These are phyloP conservation scores for Coemansia sp. DNA, from an alignment of 192 early-diverging fungal genomes.

Conservation along the genomic window DNA sequence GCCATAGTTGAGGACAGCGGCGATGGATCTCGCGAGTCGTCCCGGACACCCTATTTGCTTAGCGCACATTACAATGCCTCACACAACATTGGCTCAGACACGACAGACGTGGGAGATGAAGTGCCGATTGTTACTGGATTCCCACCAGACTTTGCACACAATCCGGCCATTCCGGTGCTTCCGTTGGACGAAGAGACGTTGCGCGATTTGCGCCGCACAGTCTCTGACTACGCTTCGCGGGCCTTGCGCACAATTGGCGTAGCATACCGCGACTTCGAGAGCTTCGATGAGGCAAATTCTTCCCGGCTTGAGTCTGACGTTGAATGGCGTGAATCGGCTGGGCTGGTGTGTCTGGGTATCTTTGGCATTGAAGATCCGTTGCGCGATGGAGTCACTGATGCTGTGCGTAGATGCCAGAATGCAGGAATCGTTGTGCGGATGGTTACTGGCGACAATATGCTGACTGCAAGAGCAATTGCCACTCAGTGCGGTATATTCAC, in stretches of 20 bases:
- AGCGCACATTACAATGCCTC: slow-evolving; percentile 44
- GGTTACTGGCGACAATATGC: slow-evolving; percentile 97
- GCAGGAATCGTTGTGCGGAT: slow-evolving; percentile 97
- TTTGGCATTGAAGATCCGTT: slow-evolving; percentile 98
- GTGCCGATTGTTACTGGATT: slow-evolving; percentile 14
- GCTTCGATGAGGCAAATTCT: slow-evolving; percentile 54
- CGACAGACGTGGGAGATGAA: slow-evolving; percentile 47
- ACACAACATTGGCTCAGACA: slow-evolving; percentile 41
- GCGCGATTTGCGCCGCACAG: slow-evolving; percentile 40
- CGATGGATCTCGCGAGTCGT: slow-evolving; percentile 1
- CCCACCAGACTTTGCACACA: slow-evolving; percentile 48
- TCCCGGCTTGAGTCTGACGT: slow-evolving; percentile 40
- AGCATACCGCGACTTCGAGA: slow-evolving; percentile 80
- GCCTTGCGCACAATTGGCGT: slow-evolving; percentile 89
- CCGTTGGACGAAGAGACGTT: slow-evolving; percentile 52
- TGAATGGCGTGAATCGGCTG: slow-evolving; percentile 54
- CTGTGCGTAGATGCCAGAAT: slow-evolving; percentile 80
- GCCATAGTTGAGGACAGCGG: slow-evolving; percentile 4
- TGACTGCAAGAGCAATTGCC: slow-evolving; percentile 93
- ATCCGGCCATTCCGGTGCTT: slow-evolving; percentile 49
- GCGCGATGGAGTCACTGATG: slow-evolving; percentile 89
- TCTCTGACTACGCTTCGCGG: slow-evolving; percentile 55
- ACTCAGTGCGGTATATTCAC: slow-evolving; percentile 89
- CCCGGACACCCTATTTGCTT: slow-evolving; percentile 32
- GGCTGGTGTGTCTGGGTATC: slow-evolving; percentile 77